phyloP scores from a whole-genome alignment of 148 eudicot species.

The Spergularia marina region DNA sequence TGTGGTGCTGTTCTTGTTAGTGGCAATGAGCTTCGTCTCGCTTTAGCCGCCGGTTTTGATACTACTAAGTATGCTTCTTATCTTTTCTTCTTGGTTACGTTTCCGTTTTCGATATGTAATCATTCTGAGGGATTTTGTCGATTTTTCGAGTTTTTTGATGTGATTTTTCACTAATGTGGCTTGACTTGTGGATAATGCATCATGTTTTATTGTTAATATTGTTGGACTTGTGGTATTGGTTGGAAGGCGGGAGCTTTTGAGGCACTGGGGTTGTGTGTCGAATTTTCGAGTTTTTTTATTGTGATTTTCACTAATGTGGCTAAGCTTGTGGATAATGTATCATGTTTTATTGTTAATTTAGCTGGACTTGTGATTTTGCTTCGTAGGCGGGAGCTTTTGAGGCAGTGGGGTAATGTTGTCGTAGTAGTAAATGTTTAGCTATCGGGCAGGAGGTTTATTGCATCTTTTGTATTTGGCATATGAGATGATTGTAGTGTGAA shows the following conservation, averaged over 20 bases:
- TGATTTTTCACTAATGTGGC: too few relatives aligned
- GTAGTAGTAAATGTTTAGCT: too few relatives aligned
- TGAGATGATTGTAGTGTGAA: conserved; percentile 4
- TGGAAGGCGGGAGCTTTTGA: too few relatives aligned
- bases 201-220: too few relatives aligned
- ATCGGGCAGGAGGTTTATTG: too few relatives aligned
- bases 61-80: conserved; percentile 37
- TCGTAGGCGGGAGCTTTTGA: background rate
- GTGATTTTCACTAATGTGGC: background rate
- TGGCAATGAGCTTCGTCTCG: conserved; percentile 89
- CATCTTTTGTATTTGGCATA: background rate
- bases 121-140: background rate
- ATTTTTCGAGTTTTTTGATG: too few relatives aligned
- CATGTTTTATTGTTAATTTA: background rate
- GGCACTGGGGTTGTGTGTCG: too few relatives aligned
- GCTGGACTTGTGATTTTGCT: background rate
- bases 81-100: background rate
- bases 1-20: conserved; percentile 96
- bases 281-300: too few relatives aligned
- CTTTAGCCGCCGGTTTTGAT: conserved; percentile 80
- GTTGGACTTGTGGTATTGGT: too few relatives aligned
- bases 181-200: too few relatives aligned
- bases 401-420: too few relatives aligned
- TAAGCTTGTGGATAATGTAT: background rate
- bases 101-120: background rate